Evolutionary conservation across 495 filamentous ascomycete genomes (phyloP).

Genomic region (Talaromyces liani): DNA sequence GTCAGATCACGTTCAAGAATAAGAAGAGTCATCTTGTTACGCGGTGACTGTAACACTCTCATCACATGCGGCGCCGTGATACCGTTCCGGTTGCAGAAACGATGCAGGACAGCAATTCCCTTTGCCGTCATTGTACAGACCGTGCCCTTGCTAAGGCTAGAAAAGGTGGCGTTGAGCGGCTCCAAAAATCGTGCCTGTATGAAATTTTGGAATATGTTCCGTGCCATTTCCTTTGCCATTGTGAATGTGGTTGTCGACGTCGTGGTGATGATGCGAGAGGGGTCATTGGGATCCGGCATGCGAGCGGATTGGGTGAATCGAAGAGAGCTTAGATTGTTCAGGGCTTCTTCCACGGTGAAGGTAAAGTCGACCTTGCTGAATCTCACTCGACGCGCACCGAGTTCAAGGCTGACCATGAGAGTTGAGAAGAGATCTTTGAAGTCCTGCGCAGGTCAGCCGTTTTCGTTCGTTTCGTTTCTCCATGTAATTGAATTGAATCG

Average conservation of each 20-base stretch:
- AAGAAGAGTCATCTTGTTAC: conserved; percentile 67
- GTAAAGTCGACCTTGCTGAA: conserved; percentile 71
- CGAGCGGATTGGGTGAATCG: conserved; percentile 90
- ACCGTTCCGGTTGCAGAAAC: conserved; percentile 78
- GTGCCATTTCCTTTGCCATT: conserved; percentile 89
- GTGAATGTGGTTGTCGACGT: conserved; percentile 89
- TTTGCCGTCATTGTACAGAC: conserved; percentile 86
- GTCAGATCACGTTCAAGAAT: conserved; percentile 66
- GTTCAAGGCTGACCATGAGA: conserved; percentile 74
- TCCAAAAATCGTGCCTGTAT: conserved; percentile 80
- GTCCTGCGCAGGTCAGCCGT: conserved; percentile 37
- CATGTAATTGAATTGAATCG: not conserved
- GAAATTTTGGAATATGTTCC: conserved; percentile 75
- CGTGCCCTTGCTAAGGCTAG: conserved; percentile 60
- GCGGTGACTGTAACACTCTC: conserved; percentile 55
- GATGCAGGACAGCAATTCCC: conserved; percentile 69
- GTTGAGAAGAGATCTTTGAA: conserved; percentile 88
- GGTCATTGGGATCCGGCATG: conserved; percentile 86
- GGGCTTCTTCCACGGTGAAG: conserved; percentile 84
- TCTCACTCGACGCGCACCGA: conserved; percentile 67
- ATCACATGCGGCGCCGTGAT: conserved; percentile 76
- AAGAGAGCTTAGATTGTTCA: conserved; percentile 79
- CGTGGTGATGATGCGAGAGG: conserved; percentile 77
- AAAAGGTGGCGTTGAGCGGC: conserved; percentile 65
- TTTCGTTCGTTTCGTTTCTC: not conserved